Evolutionary conservation across 208 protist species (phyloP), one percentile per base, ranked within the genome.

Genomic region (Trypanosoma conorhini): DNA sequence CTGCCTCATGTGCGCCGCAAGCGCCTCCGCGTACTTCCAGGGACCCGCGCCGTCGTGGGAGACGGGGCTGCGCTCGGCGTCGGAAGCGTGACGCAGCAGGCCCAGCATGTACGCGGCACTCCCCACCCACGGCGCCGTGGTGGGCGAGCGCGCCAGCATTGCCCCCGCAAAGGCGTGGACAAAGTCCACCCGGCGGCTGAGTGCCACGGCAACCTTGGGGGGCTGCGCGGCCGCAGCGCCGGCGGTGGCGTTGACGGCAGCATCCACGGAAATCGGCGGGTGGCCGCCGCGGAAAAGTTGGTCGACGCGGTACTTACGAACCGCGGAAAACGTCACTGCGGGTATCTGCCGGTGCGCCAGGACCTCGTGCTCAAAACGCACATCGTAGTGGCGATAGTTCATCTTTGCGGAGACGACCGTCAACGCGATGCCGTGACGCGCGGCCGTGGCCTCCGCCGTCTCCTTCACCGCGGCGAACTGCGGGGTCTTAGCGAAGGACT

Each of bases 281-380:
- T 77, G 54, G 52, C 79, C 58, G 42, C 65, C 84, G 40, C 87
- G 88, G 67, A 93, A 85, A 35, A 90, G 30, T 59, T 93, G 90
- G 61, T 93, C 91, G 0, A 72, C 48, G 15, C 77, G 72, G 62
- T 87, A 82, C 22, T 67, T 70, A 57, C 87, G 82, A 33, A 67
- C 62, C 35, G 87, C 35, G 30, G 91, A 94, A 64, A 96, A 82
- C 17, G 91, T 96, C 26, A 89, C 62, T 31, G 91, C 88, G 26
- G 81, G 72, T 46, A 96, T 69, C 64, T 92, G 81, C 0, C 76
- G 70, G 63, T 87, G 81, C 1, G 86, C 88, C 35, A 94, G 89
- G 40, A 92, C 81, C 72, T 96, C 88, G 61, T 96, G 91, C 81
- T 96, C 91, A 67, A 92, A 94, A 48, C 79, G 80, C 33, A 94